Evolutionary conservation across 2,329 filamentous ascomycete species (phyloP).

Genomic region (Colletotrichum sp.): DNA sequence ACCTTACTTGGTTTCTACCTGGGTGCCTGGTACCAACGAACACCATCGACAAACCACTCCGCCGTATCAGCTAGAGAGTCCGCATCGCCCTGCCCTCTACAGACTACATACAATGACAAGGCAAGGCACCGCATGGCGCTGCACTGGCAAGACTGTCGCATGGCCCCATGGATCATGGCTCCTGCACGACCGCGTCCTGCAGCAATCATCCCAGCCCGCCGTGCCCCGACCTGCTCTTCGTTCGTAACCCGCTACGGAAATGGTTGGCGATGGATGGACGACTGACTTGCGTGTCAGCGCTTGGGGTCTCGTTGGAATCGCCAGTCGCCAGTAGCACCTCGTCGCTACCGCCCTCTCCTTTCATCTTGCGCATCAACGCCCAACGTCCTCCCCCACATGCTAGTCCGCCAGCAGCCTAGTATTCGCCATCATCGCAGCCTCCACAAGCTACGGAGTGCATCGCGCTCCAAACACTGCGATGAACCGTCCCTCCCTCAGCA

Average conservation of each 20-base stretch:
- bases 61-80: background rate
- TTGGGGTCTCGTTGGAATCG: background rate
- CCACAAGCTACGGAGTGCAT: background rate
- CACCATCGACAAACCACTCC: background rate
- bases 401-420: background rate
- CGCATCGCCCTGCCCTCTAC: background rate
- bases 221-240: background rate
- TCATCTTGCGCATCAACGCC: background rate
- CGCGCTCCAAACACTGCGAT: background rate
- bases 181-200: background rate
- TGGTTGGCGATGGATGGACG: background rate
- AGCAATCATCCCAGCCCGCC: slow-evolving; percentile 2
- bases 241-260: background rate
- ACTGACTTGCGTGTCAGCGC: slow-evolving; percentile 8
- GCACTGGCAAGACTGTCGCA: background rate
- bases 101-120: background rate
- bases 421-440: background rate
- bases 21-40: background rate
- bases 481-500: background rate
- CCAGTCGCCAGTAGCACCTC: background rate
- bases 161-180: slow-evolving; percentile 18
- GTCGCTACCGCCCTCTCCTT: background rate
- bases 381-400: background rate
- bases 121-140: slow-evolving; percentile 4
- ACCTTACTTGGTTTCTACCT: background rate